Base-by-base conservation (phyloP, 1,139 yeast genomes). In the Blastobotrys persicus region DNA sequence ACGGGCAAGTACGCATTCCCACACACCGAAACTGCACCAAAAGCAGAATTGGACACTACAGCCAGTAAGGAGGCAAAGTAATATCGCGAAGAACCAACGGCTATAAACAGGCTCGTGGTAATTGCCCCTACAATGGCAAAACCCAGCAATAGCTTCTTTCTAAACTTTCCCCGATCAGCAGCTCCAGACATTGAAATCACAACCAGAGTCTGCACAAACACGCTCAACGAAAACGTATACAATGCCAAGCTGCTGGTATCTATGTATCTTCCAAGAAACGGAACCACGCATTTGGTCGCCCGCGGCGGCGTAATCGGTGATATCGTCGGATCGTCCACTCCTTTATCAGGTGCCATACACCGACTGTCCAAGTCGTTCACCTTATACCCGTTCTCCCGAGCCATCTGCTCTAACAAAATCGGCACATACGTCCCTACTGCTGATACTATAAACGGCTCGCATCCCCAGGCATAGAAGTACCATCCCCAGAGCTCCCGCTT, bases 351-450 rank as follows among this genome's bases (percentile, higher is more conserved):
- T 4, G 64, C 61, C 18, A 65, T 56, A 59, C 85, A 80, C 2
- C 75, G 74, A 31, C 69, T 62, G 1, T 71, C 53, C 53, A 76
- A 79, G 61, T 83, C 85, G 43, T 71, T 69, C 11, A 76, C 67
- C 53, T 73, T 61, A 4, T 83, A 88, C 19, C 86, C 88, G 59
- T 81, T 82, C 40, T 76, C 77, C 26, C 88, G 71, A 0, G 88
- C 89, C 55, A 80, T 73, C 56, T 80, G 82, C 53, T 83, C 88
- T 31, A 84, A 66, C 6, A 83, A 63, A 18, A 84, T 66, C 0
- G 89, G 89, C 6, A 83, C 81, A 61, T 81, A 84, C 0, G 88
- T 83, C 1, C 88, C 82, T 5, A 84, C 82, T 1, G 83, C 88
- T 34, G 85, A 78, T 3, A 84, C 89, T 7, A 82, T 76, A 60